Conservation (phyloP, 805 yeast species). For the Hagleromyces aurorensis region DNA sequence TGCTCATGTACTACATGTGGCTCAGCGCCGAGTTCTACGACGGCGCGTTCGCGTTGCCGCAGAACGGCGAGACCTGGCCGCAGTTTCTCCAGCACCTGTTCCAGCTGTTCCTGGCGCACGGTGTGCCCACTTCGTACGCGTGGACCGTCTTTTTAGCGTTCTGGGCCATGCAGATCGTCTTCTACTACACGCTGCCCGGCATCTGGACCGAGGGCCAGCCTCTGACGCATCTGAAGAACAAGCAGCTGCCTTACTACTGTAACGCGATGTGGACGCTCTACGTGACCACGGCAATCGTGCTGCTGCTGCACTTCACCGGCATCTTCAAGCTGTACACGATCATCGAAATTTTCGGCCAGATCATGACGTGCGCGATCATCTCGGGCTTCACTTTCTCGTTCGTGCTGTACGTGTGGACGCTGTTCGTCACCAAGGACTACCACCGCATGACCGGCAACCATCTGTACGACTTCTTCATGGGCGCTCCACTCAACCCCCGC, state of each 20-base stretch:
- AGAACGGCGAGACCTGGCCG: conserved; percentile 44
- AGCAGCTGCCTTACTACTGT: conserved; percentile 86
- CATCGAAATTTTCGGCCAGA: conserved; percentile 77
- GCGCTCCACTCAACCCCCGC: conserved; percentile 95
- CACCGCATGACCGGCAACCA: conserved; percentile 89
- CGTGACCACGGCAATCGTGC: conserved; percentile 48
- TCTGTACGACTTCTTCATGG: conserved; percentile 90
- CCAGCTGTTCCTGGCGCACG: conserved; percentile 41
- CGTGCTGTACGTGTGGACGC: conserved; percentile 59
- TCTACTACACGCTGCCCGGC: conserved; percentile 85
- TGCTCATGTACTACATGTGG: conserved; percentile 96
- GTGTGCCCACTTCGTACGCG: conserved; percentile 50
- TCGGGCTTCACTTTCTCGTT: conserved; percentile 68
- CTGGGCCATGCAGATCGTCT: conserved; percentile 56
- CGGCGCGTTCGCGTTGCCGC: conserved; percentile 70
- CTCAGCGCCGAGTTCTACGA: conserved; percentile 72
- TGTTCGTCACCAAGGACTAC: conserved; percentile 61
- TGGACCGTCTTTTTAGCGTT: conserved; percentile 69
- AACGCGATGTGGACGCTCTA: conserved; percentile 86
- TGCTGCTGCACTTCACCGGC: conserved; percentile 64
- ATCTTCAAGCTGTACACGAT: conserved; percentile 66
- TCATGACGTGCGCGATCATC: conserved; percentile 86
- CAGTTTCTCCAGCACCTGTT: conserved; percentile 41
- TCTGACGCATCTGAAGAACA: conserved; percentile 66
- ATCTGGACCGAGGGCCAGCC: conserved; percentile 95